Base-by-base conservation (phyloP, 2,329 filamentous ascomycete species). In the Ambrosiella xylebori region DNA sequence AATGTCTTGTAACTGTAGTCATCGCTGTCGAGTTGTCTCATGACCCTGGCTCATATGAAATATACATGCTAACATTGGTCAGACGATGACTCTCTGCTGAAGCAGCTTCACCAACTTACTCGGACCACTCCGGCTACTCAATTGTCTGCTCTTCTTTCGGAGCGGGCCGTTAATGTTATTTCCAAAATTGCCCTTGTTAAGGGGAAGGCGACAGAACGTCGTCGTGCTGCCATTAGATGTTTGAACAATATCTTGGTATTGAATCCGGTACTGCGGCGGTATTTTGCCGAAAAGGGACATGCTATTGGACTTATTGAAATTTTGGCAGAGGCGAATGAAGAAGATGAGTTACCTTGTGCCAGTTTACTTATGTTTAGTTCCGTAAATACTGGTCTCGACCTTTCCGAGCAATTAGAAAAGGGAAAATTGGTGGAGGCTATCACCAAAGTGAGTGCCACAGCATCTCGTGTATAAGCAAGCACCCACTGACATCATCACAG, bases 351-450 rank as follows among this genome's bases (percentile, higher is more conserved):
- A 11, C 57, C 61, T 3, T 61, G 60, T 50, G 58, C 60, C n/a
- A 62, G 57, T 57, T 52, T 62, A 17, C 50, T 62, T 44, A 51
- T 62, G 41, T 62, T 62, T 36, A 61, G 60, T 36, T 60, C 57
- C 1, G 61, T 59, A 13, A 57, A 58, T 13, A 62, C 60, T 12
- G 61, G 57, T 1, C 54, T 62, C 5, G 58, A 62, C 37, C 68
- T 95, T 90, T 40, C 38, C 11, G 39, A 58, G 9, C 58, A 57
- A 6, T 59, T 64, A 19, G 62, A 64, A 37, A 61, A 61, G 38
- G 57, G 63, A 61, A 60, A 63, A 61, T 50, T 63, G 47, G 56
- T 63, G 3, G 60, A 62, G 8, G 45, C 57, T n/a, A 61, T 64
- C 27, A 63, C 61, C 41, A 60, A 59, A 39, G 61, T 62, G 17